Base-by-base conservation (phyloP, 345 rosid species). In the Pistacia vera region DNA sequence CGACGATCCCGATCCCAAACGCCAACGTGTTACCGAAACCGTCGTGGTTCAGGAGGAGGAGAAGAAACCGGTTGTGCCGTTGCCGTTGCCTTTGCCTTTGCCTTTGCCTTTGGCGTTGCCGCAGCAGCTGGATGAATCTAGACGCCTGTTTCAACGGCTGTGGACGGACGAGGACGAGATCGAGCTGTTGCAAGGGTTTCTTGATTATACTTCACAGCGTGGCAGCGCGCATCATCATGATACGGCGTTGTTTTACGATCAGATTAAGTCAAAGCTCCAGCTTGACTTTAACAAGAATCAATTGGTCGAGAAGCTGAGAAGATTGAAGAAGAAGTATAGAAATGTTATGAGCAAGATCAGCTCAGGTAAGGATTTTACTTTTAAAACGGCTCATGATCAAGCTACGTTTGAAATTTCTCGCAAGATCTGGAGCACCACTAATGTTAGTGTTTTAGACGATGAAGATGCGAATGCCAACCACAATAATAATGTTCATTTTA, bases 161-260 rank as follows among this genome's bases (percentile, higher is more conserved):
- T 96, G 99, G 99, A 96, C 99, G 0, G 99, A 96, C 55, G 99
- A 93, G 68, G 99, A 96, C 87, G 99, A 96, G 90, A 96, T 96
- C 92, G 95, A 86, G 91, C 94, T 96, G 54, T 88, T 96, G 18
- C 97, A 90, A 79, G 99, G 99, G 11, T 96, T 96, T 62, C 89
- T 91, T 46, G 94, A 93, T 14, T 96, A 93, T 88, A 80, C 92
- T 56, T 59, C 90, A 48, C 85, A 82, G 66, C 90, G 90, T 0
- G 89, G 86, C 55, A 86, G 74, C 84, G 78, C 86, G 14, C 90
- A 86, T 74, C 99, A 93, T 63, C 88, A 89, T 9, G 99, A 96
- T 56, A 96, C 99, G 51, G 90, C 97, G 30, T 60, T 91, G 86
- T 96, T 96, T 75, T 96, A 96, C 77, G 97, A 93, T 65, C 97